Percentiles rank a stretch among this genome's conserved stretches.
Evolutionary conservation across 352 stramenopile genomes (phyloP).

Genomic region (Achlya hypogyna): DNA sequence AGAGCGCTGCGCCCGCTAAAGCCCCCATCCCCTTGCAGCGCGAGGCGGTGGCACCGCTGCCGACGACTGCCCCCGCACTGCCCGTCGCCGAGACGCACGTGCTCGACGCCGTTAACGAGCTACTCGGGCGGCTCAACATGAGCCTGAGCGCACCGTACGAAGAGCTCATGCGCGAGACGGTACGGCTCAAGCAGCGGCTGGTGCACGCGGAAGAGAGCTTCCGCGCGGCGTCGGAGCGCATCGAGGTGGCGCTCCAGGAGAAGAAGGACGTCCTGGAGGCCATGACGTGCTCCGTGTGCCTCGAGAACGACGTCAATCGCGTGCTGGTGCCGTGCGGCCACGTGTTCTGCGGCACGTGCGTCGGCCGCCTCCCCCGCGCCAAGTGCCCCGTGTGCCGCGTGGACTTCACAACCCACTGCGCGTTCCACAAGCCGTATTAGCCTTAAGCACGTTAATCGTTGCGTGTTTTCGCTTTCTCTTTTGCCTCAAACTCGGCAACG

Average conservation of each 20-base stretch:
- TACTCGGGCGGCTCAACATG: constrained; percentile 59
- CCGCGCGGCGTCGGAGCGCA: constrained; percentile 42
- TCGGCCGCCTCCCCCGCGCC: constrained; percentile 43
- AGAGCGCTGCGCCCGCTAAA: not conserved
- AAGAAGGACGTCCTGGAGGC: constrained; percentile 68
- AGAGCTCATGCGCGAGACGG: constrained; percentile 52
- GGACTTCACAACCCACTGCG: constrained; percentile 42
- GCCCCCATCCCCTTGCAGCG: not conserved
- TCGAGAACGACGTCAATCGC: constrained; percentile 72
- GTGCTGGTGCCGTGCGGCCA: constrained; percentile 77
- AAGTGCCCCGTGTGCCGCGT: constrained; percentile 68
- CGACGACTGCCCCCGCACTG: not conserved
- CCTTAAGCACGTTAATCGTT: not conserved
- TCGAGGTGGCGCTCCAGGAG: constrained; percentile 56
- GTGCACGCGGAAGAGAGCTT: constrained; percentile 55
- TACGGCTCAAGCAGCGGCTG: constrained; percentile 49
- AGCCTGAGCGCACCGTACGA: constrained; percentile 56
- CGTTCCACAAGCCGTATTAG: constrained; percentile 50
- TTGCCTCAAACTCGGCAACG: not conserved
- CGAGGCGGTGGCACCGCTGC: not conserved
- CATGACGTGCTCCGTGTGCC: constrained; percentile 67
- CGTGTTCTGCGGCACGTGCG: constrained; percentile 67
- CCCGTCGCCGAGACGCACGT: constrained; percentile 36
- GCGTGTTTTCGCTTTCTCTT: not conserved
- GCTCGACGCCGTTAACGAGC: constrained; percentile 66